Evolutionary conservation across 805 yeast genomes (phyloP), one percentile per base, ranked within the genome.

Genomic region (Saccharomycopsis sp.): DNA sequence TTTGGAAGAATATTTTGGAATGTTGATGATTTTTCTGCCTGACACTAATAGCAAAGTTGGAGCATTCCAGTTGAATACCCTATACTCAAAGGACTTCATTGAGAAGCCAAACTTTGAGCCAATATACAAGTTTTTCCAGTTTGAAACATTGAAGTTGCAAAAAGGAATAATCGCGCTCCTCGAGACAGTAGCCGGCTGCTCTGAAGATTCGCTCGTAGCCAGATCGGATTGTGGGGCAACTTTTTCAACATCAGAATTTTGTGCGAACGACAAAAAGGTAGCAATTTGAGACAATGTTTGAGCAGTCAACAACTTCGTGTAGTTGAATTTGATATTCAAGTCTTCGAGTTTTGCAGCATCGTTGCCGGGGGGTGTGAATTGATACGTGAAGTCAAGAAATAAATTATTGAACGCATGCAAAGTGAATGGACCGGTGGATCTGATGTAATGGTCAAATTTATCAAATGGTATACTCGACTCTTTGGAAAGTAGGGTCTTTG

Each of bases 21-120:
- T 12, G 20, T 59, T 24, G 15, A 55, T 67, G 23, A 84, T 67
- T 52, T 81, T 67, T 63, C 76, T 78, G 0, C 97, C 98, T 2
- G 82, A 78, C 0, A 92, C 74, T 0, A 91, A 60, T 7, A 91
- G 63, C 1, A 92, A 68, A 0, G 96, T 81, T 0, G 97, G 96
- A 0, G 96, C 94, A 64, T 81, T 83, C 97, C 97, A 92, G 64
- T 91, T 89, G 74, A 89, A 82, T 0, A 86, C 87, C 62, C 85
- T 89, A 57, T 85, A 79, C 70, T 91, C 97, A 58, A 92, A 79
- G 0, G 97, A 86, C 34, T 96, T 73, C 79, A 91, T 89, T 0
- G 97, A 89, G 68, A 88, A 92, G 1, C 98, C 98, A 53, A 64
- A 62, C 34, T 69, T 51, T 9, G 58, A 53, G n/a, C 63, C 59